Percentiles rank a stretch among this genome's conserved stretches.
These are phyloP conservation scores for Pyrus communis DNA, from an alignment of 306 rosid species.

Conservation along the genomic window DNA sequence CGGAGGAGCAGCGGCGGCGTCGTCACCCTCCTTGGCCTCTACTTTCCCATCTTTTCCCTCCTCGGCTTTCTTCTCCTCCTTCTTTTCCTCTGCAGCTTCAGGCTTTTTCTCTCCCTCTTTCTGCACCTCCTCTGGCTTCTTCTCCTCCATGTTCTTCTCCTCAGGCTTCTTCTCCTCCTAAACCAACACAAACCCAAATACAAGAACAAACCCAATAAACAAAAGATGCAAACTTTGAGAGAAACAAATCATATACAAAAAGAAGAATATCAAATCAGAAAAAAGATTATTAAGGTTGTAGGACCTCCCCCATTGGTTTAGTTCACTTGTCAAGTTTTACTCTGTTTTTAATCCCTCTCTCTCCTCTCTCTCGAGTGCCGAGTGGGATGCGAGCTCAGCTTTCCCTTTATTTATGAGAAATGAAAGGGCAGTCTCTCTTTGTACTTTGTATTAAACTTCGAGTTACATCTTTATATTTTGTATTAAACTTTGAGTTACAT, in stretches of 20 bases:
- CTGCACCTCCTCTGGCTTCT: slow-evolving; percentile 29
- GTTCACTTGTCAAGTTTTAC: not conserved
- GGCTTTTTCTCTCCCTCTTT: slow-evolving; percentile 24
- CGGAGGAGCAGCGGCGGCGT: not conserved
- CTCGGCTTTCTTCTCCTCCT: slow-evolving; percentile 22
- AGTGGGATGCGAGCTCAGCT: not conserved
- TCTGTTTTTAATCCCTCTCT: not conserved
- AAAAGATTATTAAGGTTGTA: not conserved
- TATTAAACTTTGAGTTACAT: not conserved
- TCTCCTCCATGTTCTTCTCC: slow-evolving; percentile 45
- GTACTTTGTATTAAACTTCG: not conserved
- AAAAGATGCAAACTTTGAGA: not conserved
- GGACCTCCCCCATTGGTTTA: slow-evolving; percentile 25
- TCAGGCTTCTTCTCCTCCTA: slow-evolving; percentile 62
- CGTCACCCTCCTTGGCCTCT: slow-evolving; percentile 3
- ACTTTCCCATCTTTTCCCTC: slow-evolving; percentile 17
- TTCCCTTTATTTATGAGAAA: not conserved
- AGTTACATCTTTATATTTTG: not conserved
- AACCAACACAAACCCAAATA: slow-evolving; percentile 11
- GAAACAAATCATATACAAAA: not conserved
- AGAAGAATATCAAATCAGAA: not conserved
- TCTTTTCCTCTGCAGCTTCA: slow-evolving; percentile 16
- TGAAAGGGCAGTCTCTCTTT: not conserved
- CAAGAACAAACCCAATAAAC: slow-evolving; percentile 2
- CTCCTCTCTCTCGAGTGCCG: not conserved